Conservation (phyloP, 1,284 basidiomycete species). For the Mycosarcoma maydis region DNA sequence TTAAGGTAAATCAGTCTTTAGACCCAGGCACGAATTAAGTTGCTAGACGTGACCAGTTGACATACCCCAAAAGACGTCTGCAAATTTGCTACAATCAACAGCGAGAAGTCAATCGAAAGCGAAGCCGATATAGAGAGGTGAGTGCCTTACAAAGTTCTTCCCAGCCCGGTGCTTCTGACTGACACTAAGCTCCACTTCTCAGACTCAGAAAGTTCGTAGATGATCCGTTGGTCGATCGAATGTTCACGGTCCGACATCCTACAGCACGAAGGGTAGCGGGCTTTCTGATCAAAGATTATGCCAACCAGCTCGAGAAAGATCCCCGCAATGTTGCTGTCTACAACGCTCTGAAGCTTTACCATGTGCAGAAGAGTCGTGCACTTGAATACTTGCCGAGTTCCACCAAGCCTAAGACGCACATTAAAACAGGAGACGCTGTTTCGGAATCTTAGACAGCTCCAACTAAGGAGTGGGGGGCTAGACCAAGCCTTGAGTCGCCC, state of each 20-base stretch:
- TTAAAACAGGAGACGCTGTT: too few species aligned
- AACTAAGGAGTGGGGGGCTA: too few species aligned
- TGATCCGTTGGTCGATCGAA: neutral
- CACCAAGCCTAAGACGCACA: too few species aligned
- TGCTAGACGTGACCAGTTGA: too few species aligned
- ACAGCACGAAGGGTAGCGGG: neutral
- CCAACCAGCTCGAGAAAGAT: neutral
- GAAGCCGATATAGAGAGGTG: neutral
- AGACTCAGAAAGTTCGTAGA: neutral
- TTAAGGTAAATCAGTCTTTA: neutral
- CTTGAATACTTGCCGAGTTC: too few species aligned
- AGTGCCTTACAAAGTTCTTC: neutral
- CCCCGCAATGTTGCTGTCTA: constrained; percentile 1
- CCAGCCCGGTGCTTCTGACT: neutral
- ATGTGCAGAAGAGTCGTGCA: neutral
- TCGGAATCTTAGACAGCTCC: too few species aligned
- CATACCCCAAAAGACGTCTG: too few species aligned
- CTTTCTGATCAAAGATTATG: constrained; percentile 5
- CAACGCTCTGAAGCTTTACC: neutral
- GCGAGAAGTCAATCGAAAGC: neutral
- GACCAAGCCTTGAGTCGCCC: too few species aligned
- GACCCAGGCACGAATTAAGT: too few species aligned
- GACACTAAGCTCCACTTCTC: neutral
- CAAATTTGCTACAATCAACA: neutral
- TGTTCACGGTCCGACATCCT: neutral